Conservation (phyloP, 306 rosid genomes). For the Citrullus amarus region DNA sequence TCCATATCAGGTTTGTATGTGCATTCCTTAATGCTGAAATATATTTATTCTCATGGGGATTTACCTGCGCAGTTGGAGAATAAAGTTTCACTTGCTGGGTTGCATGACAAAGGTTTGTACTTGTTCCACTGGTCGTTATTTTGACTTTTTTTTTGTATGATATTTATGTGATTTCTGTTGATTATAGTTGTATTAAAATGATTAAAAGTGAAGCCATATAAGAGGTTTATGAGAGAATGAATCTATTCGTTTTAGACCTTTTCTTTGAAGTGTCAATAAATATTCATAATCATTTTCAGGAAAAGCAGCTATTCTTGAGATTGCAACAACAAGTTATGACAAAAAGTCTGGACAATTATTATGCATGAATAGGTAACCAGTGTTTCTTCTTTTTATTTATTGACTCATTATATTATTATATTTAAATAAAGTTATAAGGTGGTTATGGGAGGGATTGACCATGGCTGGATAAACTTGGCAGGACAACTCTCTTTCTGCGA, state of each 20-base stretch:
- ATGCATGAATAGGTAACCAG: slow-evolving; percentile 76
- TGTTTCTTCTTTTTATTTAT: slow-evolving; percentile 4
- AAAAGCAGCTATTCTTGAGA: slow-evolving; percentile 87
- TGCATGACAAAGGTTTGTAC: slow-evolving; percentile 85
- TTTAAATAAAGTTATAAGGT: background rate
- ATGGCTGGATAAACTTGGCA: slow-evolving; percentile 27
- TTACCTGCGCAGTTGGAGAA: slow-evolving; percentile 50
- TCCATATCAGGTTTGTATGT: background rate
- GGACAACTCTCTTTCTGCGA: slow-evolving; percentile 60
- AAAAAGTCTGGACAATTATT: slow-evolving; percentile 65
- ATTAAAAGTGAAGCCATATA: background rate
- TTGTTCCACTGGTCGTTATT: background rate
- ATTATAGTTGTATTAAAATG: background rate
- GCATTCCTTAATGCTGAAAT: background rate
- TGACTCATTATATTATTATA: background rate
- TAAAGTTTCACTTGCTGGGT: slow-evolving; percentile 60
- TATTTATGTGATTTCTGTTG: no score
- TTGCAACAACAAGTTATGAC: slow-evolving; percentile 78
- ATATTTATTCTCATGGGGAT: background rate
- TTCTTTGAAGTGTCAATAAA: slow-evolving; percentile 1
- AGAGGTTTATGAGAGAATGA: slow-evolving; percentile 2
- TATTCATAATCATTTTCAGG: slow-evolving; percentile 33
- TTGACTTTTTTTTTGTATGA: background rate
- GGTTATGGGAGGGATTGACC: slow-evolving; percentile 16
- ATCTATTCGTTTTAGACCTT: background rate